Evolutionary conservation across 176 grass and related monocot species (phyloP), one percentile per base, ranked within the genome.

Genomic region (Oryza officinalis): DNA sequence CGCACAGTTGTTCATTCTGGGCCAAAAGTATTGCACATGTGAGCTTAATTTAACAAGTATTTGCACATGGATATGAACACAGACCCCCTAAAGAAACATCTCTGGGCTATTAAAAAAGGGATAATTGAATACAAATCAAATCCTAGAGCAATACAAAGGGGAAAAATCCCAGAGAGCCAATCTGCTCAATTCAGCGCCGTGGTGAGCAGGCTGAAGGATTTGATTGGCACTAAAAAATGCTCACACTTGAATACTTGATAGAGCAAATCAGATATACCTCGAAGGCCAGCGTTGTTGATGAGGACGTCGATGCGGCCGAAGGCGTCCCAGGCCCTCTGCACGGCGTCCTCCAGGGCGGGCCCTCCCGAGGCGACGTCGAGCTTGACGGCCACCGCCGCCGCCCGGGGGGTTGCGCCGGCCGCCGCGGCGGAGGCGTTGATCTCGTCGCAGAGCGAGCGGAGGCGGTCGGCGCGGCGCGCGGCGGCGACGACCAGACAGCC

Each of bases 251-350:
- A 59, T 12, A 67, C 65, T 11, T n/a, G 13, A 61, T 13, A 46
- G 14, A 84, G 43, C 14, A 64, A 72, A 76, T 20, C 23, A 11
- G 27, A 60, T 78, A 22, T 57, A 97, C 95, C 95, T 90, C 95
- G 80, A 22, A 94, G 74, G 26, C 95, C 95, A 13, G 92, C 92
- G 71, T 97, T 97, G 79, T 97, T 94, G n/a, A 97, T 57, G 86
- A 94, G 44, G 40, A 77, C 90, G 49, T 94, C 90, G 77, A 97
- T 86, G 77, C 88, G 95, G 35, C 90, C 95, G 49, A 94, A 94
- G 28, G 92, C 87, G 50, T 85, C 83, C 94, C 94, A 97, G 17
- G 92, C 89, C 10, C 12, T 79, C 86, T 84, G 79, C 64, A 91
- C 88, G 5, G 81, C 90, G 0, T 67, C 88, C 49, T 93, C 88